Evolutionary conservation across 2,329 filamentous ascomycete genomes (phyloP).

Genomic region (Nigrospora sphaerica): DNA sequence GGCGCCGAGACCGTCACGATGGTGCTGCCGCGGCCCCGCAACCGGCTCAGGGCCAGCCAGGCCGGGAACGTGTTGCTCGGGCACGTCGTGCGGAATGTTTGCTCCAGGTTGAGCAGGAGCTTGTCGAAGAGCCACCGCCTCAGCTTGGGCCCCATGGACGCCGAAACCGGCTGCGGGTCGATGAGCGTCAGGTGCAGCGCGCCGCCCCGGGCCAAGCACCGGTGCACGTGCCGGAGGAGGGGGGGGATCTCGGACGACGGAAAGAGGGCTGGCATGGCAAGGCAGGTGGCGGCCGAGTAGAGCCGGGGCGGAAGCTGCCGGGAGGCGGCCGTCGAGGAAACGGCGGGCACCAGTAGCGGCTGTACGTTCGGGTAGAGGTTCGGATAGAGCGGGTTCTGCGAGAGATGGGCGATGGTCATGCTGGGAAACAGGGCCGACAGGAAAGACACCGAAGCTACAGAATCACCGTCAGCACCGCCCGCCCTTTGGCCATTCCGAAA

Average conservation of each 20-base stretch:
- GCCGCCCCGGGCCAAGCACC: constrained; percentile 47
- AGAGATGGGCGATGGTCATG: constrained; percentile 38
- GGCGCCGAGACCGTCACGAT: constrained; percentile 41
- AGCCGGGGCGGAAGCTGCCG: constrained; percentile 29
- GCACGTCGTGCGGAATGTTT: constrained; percentile 50
- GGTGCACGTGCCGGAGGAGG: constrained; percentile 49
- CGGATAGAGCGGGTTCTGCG: constrained; percentile 32
- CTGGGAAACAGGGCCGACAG: constrained; percentile 35
- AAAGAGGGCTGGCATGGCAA: constrained; percentile 50
- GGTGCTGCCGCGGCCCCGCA: constrained; percentile 39
- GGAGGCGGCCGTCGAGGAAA: constrained; percentile 23
- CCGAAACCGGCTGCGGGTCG: constrained; percentile 51
- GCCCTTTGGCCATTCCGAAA: background rate
- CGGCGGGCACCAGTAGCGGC: constrained; percentile 19
- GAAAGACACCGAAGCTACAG: constrained; percentile 40
- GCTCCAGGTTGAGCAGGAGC: constrained; percentile 51
- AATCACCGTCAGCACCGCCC: background rate
- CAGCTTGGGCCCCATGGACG: constrained; percentile 50
- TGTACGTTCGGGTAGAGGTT: constrained; percentile 29
- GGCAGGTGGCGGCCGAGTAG: constrained; percentile 43
- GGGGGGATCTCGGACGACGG: constrained; percentile 48
- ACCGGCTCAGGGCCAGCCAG: constrained; percentile 50
- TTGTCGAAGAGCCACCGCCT: constrained; percentile 56
- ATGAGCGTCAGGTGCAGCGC: constrained; percentile 53
- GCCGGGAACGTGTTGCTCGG: constrained; percentile 51